Percentiles rank a stretch among this genome's conserved stretches.
These are phyloP conservation scores for Xylaria digitata DNA, from an alignment of 2,329 filamentous ascomycete species.

Conservation along the genomic window DNA sequence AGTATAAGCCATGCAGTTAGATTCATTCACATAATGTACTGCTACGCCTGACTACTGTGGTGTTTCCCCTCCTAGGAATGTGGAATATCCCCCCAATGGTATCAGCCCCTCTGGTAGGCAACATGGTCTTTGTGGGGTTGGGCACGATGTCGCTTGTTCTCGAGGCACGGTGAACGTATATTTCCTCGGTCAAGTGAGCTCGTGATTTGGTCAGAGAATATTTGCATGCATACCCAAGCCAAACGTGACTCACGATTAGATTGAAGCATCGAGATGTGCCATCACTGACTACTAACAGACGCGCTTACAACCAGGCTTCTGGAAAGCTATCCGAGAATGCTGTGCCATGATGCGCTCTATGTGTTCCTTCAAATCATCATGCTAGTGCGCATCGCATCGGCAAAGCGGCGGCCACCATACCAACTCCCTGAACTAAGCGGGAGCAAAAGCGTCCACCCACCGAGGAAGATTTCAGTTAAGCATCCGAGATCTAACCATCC, in stretches of 20 bases:
- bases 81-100: constrained; percentile 33
- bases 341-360: constrained; percentile 41
- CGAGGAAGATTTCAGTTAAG: constrained; percentile 30
- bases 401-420: constrained; percentile 31
- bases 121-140: constrained; percentile 3
- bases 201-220: constrained; percentile 22
- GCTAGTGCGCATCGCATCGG: constrained; percentile 39
- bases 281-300: constrained; percentile 37
- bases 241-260: constrained; percentile 40
- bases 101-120: constrained; percentile 21
- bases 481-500: constrained; percentile 39
- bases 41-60: constrained; percentile 17
- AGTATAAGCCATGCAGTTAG: constrained; percentile 16
- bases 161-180: constrained; percentile 13
- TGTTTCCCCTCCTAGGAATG: constrained; percentile 6
- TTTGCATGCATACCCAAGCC: constrained; percentile 26
- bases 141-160: constrained; percentile 17
- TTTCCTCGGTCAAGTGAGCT: constrained; percentile 22
- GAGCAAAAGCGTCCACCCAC: constrained; percentile 13
- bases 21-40: neutral
- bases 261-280: constrained; percentile 45
- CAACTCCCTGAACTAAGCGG: constrained; percentile 7
- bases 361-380: constrained; percentile 41
- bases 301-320: constrained; percentile 41
- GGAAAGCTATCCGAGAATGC: constrained; percentile 46